These are phyloP conservation scores for Lotmaria passim DNA, from an alignment of 208 protist species.

Conservation along the genomic window DNA sequence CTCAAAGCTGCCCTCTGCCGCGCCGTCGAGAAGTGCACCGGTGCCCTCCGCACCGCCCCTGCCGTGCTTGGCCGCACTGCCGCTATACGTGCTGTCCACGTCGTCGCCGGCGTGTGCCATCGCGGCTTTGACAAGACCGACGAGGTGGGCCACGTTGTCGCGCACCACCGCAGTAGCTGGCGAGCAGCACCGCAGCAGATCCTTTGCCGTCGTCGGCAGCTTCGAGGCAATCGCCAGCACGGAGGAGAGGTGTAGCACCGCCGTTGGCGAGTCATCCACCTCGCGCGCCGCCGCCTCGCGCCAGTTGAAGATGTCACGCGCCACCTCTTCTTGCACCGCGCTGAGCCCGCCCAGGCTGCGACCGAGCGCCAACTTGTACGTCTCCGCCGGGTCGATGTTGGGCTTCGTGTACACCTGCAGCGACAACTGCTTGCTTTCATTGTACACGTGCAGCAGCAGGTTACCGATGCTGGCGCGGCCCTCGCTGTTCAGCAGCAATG, in stretches of 20 bases:
- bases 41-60: not conserved
- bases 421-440: conserved; percentile 83
- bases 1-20: conserved; percentile 8
- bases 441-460: conserved; percentile 86
- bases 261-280: conserved; percentile 83
- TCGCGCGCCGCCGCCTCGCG: conserved; percentile 75
- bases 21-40: not conserved
- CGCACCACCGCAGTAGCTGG: conserved; percentile 78
- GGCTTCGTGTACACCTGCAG: conserved; percentile 94
- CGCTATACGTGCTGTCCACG: not conserved
- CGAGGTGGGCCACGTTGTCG: conserved; percentile 62
- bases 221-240: conserved; percentile 85
- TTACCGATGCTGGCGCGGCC: conserved; percentile 78
- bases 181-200: conserved; percentile 73
- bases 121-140: conserved; percentile 58
- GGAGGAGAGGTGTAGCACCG: conserved; percentile 81
- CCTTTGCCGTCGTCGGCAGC: conserved; percentile 73
- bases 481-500: conserved; percentile 80
- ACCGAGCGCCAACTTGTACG: conserved; percentile 74
- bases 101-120: conserved; percentile 31
- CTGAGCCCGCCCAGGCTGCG: conserved; percentile 76
- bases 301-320: conserved; percentile 85
- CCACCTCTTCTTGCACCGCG: conserved; percentile 62
- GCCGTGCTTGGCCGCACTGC: not conserved
- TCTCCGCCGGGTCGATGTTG: conserved; percentile 68